Conservation (phyloP, 257 asterid species). For the Cruciata laevipes region DNA sequence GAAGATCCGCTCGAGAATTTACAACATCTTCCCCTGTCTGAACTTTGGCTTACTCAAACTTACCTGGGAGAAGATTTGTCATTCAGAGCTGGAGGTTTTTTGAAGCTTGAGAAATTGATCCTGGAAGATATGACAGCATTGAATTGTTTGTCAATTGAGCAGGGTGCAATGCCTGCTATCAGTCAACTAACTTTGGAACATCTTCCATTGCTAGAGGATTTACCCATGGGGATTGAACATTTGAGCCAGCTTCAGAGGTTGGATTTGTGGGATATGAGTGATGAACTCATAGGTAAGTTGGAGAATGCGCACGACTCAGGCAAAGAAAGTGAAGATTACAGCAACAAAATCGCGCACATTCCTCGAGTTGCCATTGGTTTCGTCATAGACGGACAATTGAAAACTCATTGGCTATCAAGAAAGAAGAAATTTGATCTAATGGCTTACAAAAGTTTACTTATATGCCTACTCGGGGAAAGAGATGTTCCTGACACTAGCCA, state of each 20-base stretch:
- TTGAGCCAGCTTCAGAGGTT: not conserved
- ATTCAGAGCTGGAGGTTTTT: slow-evolving; percentile 30
- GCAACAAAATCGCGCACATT: not conserved
- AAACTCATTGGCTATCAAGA: not conserved
- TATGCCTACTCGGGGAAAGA: too few species aligned
- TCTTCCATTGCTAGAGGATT: slow-evolving; percentile 15
- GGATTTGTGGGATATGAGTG: not conserved
- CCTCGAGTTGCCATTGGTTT: not conserved
- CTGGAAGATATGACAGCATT: slow-evolving; percentile 11
- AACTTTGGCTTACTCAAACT: slow-evolving; percentile 1
- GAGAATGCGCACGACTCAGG: not conserved
- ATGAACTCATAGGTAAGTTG: not conserved
- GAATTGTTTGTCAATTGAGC: slow-evolving; percentile 19
- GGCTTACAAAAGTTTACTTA: too few species aligned
- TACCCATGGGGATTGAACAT: not conserved
- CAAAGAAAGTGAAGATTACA: not conserved
- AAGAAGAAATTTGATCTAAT: not conserved
- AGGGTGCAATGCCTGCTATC: slow-evolving; percentile 20
- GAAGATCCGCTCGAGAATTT: slow-evolving; percentile 21
- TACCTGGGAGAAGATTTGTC: slow-evolving; percentile 24
- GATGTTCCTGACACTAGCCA: too few species aligned
- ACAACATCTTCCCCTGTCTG: slow-evolving; percentile 26
- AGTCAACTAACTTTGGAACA: not conserved
- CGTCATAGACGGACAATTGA: not conserved
- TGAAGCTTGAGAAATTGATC: slow-evolving; percentile 17